These are phyloP conservation scores for Phytophthora boehmeriae DNA, from an alignment of 352 stramenopile genomes.

Conservation along the genomic window DNA sequence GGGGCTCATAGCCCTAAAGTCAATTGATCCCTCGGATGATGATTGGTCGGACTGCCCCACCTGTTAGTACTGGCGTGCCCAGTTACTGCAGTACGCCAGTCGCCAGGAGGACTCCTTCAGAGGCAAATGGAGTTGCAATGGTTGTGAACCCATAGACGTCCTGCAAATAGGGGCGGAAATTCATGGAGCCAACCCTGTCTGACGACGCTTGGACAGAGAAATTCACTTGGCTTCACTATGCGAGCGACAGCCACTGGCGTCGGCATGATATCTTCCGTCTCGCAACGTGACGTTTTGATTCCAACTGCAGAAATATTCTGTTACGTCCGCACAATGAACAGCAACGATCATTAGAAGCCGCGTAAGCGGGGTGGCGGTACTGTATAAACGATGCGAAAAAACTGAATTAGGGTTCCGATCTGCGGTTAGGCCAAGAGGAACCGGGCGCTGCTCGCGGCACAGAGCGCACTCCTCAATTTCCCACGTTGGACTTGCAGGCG, in stretches of 20 bases:
- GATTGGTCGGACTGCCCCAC: too few species aligned
- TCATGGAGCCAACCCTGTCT: neutral
- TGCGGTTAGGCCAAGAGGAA: too few species aligned
- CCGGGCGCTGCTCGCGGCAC: too few species aligned
- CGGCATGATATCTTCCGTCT: neutral
- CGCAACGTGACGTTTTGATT: conserved; percentile 1
- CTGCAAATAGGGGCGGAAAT: neutral
- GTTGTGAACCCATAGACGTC: neutral
- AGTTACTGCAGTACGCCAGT: too few species aligned
- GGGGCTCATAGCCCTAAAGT: too few species aligned
- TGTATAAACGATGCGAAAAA: neutral
- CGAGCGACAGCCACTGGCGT: neutral
- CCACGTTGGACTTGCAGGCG: too few species aligned
- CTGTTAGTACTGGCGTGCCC: too few species aligned
- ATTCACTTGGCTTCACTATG: neutral
- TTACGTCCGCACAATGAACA: neutral
- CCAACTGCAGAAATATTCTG: neutral
- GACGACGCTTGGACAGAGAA: neutral
- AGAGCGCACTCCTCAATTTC: too few species aligned
- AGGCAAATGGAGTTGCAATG: neutral
- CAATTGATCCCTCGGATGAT: too few species aligned
- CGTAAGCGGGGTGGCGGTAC: neutral
- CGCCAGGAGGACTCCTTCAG: too few species aligned
- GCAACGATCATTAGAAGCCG: neutral
- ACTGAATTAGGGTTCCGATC: neutral